phyloP scores from a whole-genome alignment of 2,329 filamentous ascomycete genomes.

The Alternaria triticimaculans region DNA sequence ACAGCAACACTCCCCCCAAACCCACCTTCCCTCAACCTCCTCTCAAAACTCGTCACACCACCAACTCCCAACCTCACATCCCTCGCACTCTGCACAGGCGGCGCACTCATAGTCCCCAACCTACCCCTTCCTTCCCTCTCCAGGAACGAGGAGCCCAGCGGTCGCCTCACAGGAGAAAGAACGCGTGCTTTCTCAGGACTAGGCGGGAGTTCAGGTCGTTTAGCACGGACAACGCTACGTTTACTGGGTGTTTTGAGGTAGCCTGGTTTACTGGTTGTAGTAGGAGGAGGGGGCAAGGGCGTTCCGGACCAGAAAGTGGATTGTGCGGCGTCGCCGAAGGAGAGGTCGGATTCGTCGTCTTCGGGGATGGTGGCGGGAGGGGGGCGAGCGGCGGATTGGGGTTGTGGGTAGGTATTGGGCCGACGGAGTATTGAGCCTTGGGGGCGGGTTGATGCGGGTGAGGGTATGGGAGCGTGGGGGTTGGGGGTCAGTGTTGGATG shows the following conservation, averaged over 20 bases:
- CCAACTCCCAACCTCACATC: constrained; percentile 2
- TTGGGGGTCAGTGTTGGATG: constrained; percentile 2
- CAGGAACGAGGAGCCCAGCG: background rate
- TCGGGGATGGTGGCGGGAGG: constrained; percentile 29
- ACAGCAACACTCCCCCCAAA: constrained; percentile 27
- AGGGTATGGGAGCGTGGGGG: constrained; percentile 3
- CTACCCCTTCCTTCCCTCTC: constrained; percentile 7
- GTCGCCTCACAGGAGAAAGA: constrained; percentile 7
- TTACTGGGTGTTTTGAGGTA: constrained; percentile 58
- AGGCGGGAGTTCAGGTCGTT: constrained; percentile 34
- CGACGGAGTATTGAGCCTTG: constrained; percentile 16
- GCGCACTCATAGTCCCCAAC: constrained; percentile 37
- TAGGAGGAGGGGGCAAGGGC: constrained; percentile 24
- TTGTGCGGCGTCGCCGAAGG: constrained; percentile 11
- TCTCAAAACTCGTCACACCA: constrained; percentile 42
- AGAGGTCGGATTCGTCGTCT: constrained; percentile 19
- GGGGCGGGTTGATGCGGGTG: constrained; percentile 13
- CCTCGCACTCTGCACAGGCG: constrained; percentile 23
- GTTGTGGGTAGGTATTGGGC: constrained; percentile 24
- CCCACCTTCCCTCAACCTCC: constrained; percentile 40
- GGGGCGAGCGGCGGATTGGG: constrained; percentile 18
- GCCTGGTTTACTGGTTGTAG: constrained; percentile 31
- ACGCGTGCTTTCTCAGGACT: constrained; percentile 33
- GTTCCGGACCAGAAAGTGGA: constrained; percentile 39
- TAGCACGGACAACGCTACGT: constrained; percentile 44